These are phyloP conservation scores for Rosa multiflora DNA, from an alignment of 306 rosid genomes.

Conservation along the genomic window DNA sequence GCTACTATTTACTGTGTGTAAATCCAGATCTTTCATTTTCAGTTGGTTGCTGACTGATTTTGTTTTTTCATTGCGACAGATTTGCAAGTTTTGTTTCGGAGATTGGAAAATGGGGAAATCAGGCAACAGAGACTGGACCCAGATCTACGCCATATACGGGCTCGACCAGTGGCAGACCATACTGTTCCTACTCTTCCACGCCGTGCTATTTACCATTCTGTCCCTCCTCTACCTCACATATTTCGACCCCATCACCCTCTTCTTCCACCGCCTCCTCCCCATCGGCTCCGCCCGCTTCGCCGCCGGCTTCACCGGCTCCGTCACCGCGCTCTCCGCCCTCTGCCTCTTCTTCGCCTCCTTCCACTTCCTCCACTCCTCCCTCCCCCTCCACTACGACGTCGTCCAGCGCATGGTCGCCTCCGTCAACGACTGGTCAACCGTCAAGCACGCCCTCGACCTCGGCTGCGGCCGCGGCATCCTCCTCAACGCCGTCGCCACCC, in stretches of 20 bases:
- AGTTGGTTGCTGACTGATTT: not conserved
- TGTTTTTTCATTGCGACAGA: not conserved
- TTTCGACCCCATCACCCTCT: conserved; percentile 50
- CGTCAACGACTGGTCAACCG: conserved; percentile 91
- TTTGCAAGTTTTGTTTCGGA: not conserved
- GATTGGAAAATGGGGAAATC: conserved; percentile 54
- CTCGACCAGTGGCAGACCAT: conserved; percentile 92
- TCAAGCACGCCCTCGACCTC: conserved; percentile 85
- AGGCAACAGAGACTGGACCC: conserved; percentile 68
- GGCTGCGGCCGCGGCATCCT: conserved; percentile 98
- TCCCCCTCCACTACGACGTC: conserved; percentile 89
- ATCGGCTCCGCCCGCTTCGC: conserved; percentile 68
- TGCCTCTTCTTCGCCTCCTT: conserved; percentile 88
- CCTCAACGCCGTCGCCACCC: conserved; percentile 91
- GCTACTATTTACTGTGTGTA: no score
- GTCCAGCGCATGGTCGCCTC: conserved; percentile 81
- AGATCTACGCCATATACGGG: conserved; percentile 94
- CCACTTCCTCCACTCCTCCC: conserved; percentile 89
- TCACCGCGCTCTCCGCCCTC: conserved; percentile 71
- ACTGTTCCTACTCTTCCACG: conserved; percentile 70
- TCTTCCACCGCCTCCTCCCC: conserved; percentile 57
- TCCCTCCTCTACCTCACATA: conserved; percentile 69
- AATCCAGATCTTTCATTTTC: not conserved
- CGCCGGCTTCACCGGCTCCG: conserved; percentile 86
- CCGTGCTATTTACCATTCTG: conserved; percentile 59